These are phyloP conservation scores for Fistulifera solaris DNA, from an alignment of 108 stramenopile species.

Conservation along the genomic window DNA sequence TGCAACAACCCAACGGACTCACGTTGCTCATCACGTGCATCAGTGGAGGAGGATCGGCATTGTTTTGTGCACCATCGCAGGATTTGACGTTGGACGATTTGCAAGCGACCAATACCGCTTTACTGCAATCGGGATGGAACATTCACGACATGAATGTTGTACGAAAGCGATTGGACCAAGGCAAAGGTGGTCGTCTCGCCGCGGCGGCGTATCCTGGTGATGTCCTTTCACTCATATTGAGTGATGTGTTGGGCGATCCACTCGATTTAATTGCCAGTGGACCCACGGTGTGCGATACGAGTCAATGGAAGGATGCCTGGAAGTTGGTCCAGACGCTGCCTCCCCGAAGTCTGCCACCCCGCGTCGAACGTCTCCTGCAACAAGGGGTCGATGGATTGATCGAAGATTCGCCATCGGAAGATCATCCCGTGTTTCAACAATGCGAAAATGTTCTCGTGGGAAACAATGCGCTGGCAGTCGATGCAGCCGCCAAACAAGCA, in stretches of 20 bases:
- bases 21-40: constrained; percentile 57
- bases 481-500: constrained; percentile 59
- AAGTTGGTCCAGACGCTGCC: constrained; percentile 33
- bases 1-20: constrained; percentile 11
- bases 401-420: constrained; percentile 37
- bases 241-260: constrained; percentile 83
- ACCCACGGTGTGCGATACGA: constrained; percentile 71
- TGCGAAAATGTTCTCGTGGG: constrained; percentile 61
- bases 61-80: constrained; percentile 62
- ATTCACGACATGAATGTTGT: constrained; percentile 82
- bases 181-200: constrained; percentile 72
- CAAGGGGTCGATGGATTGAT: constrained; percentile 21
- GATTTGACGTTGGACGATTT: constrained; percentile 54
- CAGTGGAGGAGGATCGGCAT: constrained; percentile 76
- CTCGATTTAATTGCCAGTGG: constrained; percentile 83
- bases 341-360: constrained; percentile 5
- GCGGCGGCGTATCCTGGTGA: constrained; percentile 34
- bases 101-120: constrained; percentile 36
- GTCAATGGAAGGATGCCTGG: constrained; percentile 50
- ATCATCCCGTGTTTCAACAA: constrained; percentile 38
- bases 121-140: constrained; percentile 67
- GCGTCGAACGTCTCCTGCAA: constrained; percentile 22
- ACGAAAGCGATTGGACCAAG: constrained; percentile 65
- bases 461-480: constrained; percentile 66
- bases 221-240: constrained; percentile 14